Conservation (phyloP, 169 alveolate genomes). For the Plasmodium malariae region DNA sequence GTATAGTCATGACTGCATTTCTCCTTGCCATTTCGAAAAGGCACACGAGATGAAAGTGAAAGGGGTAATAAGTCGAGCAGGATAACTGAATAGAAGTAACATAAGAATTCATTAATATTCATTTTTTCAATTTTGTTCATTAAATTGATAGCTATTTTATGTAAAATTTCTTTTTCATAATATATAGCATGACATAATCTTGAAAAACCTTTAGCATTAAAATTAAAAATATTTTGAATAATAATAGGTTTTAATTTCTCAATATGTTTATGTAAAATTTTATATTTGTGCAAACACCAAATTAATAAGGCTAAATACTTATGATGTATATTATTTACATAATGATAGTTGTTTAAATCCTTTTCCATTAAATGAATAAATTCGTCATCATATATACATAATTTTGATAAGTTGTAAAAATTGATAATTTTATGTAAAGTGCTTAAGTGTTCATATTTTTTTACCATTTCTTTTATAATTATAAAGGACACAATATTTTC, state of each 20-base stretch:
- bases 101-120: conserved; percentile 53
- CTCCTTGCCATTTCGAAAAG: not conserved
- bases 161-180: conserved; percentile 36
- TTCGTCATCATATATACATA: conserved; percentile 62
- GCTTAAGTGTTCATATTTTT: conserved; percentile 37
- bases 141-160: conserved; percentile 44
- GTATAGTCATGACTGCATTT: not conserved
- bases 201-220: conserved; percentile 53
- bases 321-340: conserved; percentile 67
- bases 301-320: conserved; percentile 55
- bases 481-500: conserved; percentile 54
- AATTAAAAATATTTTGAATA: conserved; percentile 29
- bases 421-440: conserved; percentile 63
- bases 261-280: conserved; percentile 29
- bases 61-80: conserved; percentile 54
- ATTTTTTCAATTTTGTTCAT: conserved; percentile 3
- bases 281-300: conserved; percentile 67
- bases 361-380: conserved; percentile 42
- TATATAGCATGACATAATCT: conserved; percentile 59
- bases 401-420: conserved; percentile 26
- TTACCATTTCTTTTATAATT: conserved; percentile 19
- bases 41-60: not conserved
- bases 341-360: conserved; percentile 61
- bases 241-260: conserved; percentile 26
- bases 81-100: conserved; percentile 57